Conservation (phyloP, 176 grass and related monocot genomes). For the barley (Hordeum vulgare) region MorexV3_pseudomolecules_assembly NC_058524.1:67596592-67597091, state of each 20-base stretch:
- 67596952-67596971: not conserved
- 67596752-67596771: slow-evolving; percentile 18
- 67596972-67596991: not conserved
- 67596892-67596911: not conserved
- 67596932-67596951: not conserved
- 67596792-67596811: slow-evolving; percentile 8
- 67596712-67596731: not conserved
- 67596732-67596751: slow-evolving; percentile 20
- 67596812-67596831: slow-evolving; percentile 45
- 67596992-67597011: not conserved
- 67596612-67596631: slow-evolving; percentile 14
- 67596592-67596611: slow-evolving; percentile 23
- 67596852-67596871: not conserved
- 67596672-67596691: slow-evolving; percentile 28
- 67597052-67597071: not conserved
- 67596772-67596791: slow-evolving; percentile 18
- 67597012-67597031: not conserved
- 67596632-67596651: slow-evolving; percentile 13
- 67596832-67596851: slow-evolving; percentile 27
- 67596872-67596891: not conserved
- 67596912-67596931: not conserved
- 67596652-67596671: slow-evolving; percentile 16
- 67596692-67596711: slow-evolving; percentile 41
- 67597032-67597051: not conserved
- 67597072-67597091: not conserved